Evolutionary conservation across 2,329 filamentous ascomycete genomes (phyloP).

Genomic region (Beauveria scarabaeidicola): DNA sequence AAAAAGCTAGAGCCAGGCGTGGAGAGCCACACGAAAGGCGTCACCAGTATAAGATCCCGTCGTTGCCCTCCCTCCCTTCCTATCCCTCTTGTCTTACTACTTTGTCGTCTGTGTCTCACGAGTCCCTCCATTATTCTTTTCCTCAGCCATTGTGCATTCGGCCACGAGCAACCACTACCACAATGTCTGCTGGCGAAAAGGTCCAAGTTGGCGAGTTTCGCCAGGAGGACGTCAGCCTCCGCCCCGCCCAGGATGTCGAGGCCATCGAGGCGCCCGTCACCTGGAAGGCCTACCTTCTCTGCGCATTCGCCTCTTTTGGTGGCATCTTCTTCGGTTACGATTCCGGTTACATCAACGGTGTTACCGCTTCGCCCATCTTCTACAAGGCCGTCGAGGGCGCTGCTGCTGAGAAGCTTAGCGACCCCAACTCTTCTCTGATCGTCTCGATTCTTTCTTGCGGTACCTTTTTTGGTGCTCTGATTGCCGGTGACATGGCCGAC

Average conservation of each 20-base stretch:
- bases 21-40: background rate
- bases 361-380: slow-evolving; percentile 45
- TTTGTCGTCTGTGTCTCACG: slow-evolving; percentile 8
- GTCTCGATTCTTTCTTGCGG: slow-evolving; percentile 69
- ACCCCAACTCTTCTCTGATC: slow-evolving; percentile 47
- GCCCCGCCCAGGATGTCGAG: slow-evolving; percentile 42
- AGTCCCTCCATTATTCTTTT: background rate
- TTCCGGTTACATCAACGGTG: slow-evolving; percentile 66
- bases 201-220: background rate
- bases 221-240: slow-evolving; percentile 25
- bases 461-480: slow-evolving; percentile 71
- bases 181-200: slow-evolving; percentile 6
- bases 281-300: slow-evolving; percentile 59
- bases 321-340: slow-evolving; percentile 75
- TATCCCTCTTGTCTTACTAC: background rate
- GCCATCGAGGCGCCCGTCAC: slow-evolving; percentile 61
- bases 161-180: background rate
- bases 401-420: slow-evolving; percentile 24
- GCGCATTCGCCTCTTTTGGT: slow-evolving; percentile 62
- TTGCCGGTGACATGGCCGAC: slow-evolving; percentile 71
- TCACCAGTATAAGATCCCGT: slow-evolving; percentile 5
- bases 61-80: background rate
- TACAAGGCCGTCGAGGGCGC: slow-evolving; percentile 40
- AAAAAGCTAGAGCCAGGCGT: background rate
- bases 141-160: background rate